Evolutionary conservation across 2,329 filamentous ascomycete species (phyloP), one percentile per base, ranked within the genome.

Genomic region (Furcasterigmium sp.): DNA sequence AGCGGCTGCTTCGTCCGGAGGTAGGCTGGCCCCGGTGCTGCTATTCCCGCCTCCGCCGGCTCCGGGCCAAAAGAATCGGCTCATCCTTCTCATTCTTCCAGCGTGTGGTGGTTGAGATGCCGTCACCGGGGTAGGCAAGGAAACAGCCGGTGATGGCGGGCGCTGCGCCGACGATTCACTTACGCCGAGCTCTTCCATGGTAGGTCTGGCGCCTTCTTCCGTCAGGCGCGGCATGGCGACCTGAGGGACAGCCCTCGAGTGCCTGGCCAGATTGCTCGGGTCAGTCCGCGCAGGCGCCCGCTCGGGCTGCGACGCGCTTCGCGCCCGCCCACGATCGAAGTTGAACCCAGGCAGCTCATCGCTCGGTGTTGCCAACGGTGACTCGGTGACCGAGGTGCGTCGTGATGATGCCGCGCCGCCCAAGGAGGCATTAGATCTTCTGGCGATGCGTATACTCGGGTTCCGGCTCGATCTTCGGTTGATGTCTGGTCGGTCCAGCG

Each of bases 201-300:
- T 64, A 3, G 65, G 65, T 0, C 65, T 55, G 0, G 47, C 43
- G 8, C 64, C 63, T 46, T 68, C 65, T 34, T 68, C 65, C 0
- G 65, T 68, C 37, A 68, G 50, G 30, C 65, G 61, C 11, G 65
- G 65, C 53, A 68, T 49, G 28, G 61, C 57, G 5, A 54, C 39
- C 39, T 63, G 62, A n/a, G 57, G 61, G 8, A 54, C 47, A 21
- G 58, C 51, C 29, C 61, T 49, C 18, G 59, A 61, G 41, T 59
- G 55, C 11, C 62, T 35, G 10, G 32, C 32, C 15, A 35, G 23
- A 26, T 26, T 35, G 15, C 18, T 35, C n/a, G 15, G n/a, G 17
- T 35, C 32, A 18, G 17, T 35, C 5, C 32, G 32, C n/a, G 32
- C 37, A 19, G 21, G 21, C 8, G 21, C 37, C 23, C 37, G 25